Conservation (phyloP, 208 protist genomes). For the Herpetomonas tarakana region DNA sequence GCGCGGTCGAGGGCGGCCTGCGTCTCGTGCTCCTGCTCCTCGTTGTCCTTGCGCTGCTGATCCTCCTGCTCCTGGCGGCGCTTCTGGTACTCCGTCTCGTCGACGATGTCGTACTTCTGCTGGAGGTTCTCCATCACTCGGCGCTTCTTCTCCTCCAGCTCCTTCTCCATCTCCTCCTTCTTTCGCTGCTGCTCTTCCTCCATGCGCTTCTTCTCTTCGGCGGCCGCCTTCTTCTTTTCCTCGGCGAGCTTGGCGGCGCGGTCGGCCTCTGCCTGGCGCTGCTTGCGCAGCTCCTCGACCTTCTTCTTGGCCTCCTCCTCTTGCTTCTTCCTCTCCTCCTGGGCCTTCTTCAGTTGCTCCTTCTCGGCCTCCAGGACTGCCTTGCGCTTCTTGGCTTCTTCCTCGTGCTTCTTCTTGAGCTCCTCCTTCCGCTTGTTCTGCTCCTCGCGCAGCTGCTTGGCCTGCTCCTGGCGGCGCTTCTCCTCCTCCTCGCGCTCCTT, state of each 20-base stretch:
- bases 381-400: slow-evolving; percentile 8
- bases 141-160: slow-evolving; percentile 45
- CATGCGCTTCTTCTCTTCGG: slow-evolving; percentile 30
- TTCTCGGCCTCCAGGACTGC: slow-evolving; percentile 2
- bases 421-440: slow-evolving; percentile 9
- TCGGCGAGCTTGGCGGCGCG: slow-evolving; percentile 18
- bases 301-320: slow-evolving; percentile 7
- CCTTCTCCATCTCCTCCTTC: slow-evolving; percentile 41
- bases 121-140: slow-evolving; percentile 44
- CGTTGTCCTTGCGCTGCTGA: slow-evolving; percentile 25
- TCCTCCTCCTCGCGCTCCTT: slow-evolving; percentile 24
- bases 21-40: slow-evolving; percentile 28
- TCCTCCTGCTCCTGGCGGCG: slow-evolving; percentile 32
- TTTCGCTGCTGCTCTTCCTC: slow-evolving; percentile 35
- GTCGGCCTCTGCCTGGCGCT: slow-evolving; percentile 9
- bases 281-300: slow-evolving; percentile 6
- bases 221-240: slow-evolving; percentile 27
- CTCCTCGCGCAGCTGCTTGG: slow-evolving; percentile 27
- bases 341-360: neutral
- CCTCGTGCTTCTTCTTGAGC: slow-evolving; percentile 15
- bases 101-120: slow-evolving; percentile 56
- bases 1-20: slow-evolving; percentile 12
- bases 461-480: slow-evolving; percentile 25
- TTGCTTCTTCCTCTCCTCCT: slow-evolving; percentile 5
- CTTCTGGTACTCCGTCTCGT: slow-evolving; percentile 38